Evolutionary conservation across 2,329 filamentous ascomycete genomes (phyloP).

Genomic region (Chaetomium strumarium): DNA sequence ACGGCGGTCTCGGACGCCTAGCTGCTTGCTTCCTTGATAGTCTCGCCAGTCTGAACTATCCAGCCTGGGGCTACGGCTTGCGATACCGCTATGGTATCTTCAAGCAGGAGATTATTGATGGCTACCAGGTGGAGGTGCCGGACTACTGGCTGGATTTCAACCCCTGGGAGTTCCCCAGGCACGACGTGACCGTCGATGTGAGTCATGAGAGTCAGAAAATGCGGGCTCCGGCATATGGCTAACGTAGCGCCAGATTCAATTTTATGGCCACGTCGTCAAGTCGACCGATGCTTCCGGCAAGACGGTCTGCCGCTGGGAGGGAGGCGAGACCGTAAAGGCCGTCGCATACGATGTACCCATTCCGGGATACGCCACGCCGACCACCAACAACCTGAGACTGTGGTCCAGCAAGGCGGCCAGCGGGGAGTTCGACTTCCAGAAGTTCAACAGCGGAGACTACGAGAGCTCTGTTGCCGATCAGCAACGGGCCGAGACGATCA

Average conservation of each 20-base stretch:
- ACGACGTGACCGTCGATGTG: constrained; percentile 88
- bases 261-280: constrained; percentile 81
- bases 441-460: constrained; percentile 98
- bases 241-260: constrained; percentile 62
- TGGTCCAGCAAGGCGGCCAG: constrained; percentile 98
- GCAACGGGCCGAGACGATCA: constrained; percentile 98
- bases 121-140: constrained; percentile 95
- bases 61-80: constrained; percentile 95
- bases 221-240: neutral
- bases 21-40: constrained; percentile 97
- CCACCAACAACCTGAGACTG: constrained; percentile 92
- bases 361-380: constrained; percentile 81
- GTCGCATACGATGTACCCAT: constrained; percentile 91
- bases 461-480: constrained; percentile 97
- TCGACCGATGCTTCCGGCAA: constrained; percentile 71
- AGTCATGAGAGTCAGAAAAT: constrained; percentile 26
- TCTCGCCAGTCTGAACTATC: constrained; percentile 87
- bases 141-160: constrained; percentile 99
- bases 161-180: constrained; percentile 95
- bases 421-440: constrained; percentile 98
- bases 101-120: constrained; percentile 98
- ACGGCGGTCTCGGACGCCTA: constrained; percentile 88
- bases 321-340: constrained; percentile 85
- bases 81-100: constrained; percentile 97
- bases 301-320: constrained; percentile 73